Percentiles rank a stretch among this genome's conserved stretches.
Evolutionary conservation across 768 basidiomycete genomes (phyloP).

Genomic region (Cubamyces sp.): DNA sequence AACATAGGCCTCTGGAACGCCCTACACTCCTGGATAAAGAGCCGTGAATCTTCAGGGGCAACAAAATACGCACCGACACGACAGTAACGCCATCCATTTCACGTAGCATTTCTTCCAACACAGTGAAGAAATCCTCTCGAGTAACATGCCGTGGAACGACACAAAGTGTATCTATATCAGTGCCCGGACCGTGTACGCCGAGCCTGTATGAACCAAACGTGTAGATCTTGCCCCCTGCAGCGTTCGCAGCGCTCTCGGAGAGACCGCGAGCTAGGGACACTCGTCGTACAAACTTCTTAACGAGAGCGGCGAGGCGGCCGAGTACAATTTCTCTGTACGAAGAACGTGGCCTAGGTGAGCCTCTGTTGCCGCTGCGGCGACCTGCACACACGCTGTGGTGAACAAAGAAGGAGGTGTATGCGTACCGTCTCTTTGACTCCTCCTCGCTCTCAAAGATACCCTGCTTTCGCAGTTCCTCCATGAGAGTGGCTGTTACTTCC

Average conservation of each 20-base stretch:
- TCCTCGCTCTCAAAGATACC: conserved; percentile 90
- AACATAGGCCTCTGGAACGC: conserved; percentile 95
- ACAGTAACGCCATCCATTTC: conserved; percentile 84
- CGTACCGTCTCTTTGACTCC: conserved; percentile 87
- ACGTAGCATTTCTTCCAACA: conserved; percentile 86
- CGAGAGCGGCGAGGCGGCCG: conserved; percentile 84
- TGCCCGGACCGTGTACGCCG: conserved; percentile 94
- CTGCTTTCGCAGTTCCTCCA: conserved; percentile 87
- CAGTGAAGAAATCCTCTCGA: conserved; percentile 93
- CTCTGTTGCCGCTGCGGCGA: conserved; percentile 16
- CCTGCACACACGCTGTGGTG: neutral
- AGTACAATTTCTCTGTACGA: conserved; percentile 84
- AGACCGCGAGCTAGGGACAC: conserved; percentile 80
- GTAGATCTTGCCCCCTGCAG: conserved; percentile 98
- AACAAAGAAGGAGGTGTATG: conserved; percentile 14
- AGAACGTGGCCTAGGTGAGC: neutral
- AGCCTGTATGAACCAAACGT: conserved; percentile 98
- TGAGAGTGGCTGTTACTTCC: conserved; percentile 80
- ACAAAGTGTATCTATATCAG: conserved; percentile 96
- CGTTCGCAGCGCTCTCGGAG: conserved; percentile 83
- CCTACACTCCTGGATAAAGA: conserved; percentile 50
- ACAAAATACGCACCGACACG: conserved; percentile 72
- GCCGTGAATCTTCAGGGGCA: neutral
- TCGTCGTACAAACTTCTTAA: conserved; percentile 90
- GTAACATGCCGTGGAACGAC: conserved; percentile 97